Evolutionary conservation across 202 grass and related monocot species (phyloP), one percentile per base, ranked within the genome.

Genomic region (Zizania palustris): DNA sequence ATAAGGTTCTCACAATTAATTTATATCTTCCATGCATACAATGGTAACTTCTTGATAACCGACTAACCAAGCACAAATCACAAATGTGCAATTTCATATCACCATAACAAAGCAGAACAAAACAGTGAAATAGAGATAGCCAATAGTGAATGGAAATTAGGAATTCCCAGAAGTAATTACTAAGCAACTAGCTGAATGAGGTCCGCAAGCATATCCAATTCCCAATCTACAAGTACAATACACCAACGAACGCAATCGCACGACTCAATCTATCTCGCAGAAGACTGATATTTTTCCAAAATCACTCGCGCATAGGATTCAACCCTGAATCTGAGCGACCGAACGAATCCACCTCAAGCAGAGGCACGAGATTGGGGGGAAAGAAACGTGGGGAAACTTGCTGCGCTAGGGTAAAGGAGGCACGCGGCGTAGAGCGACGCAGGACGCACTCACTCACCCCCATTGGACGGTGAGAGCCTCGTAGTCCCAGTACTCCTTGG

Each of bases 401-500:
- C 41, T 81, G 14, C 3, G 35, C 72, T 55, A 12, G 56, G 43
- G 45, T 3, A 5, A 59, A 43, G 43, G 28, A 19, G 45, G 43
- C 11, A 45, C 21, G 16, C 19, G 44, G 15, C 42, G 36, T 14
- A 45, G 37, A 45, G 56, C 44, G 45, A 41, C 28, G 28, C 4
- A 55, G 4, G 45, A 62, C 6, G 39, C 3, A 54, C 2, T 15
- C 50, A 70, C 62, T 72, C 22, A 97, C 93, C 93, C 93, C 90
- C 93, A 97, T 75, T 87, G 88, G 36, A 97, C 93, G 77, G 90
- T 79, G 51, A 93, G 88, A 44, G 93, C 82, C 80, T 97, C 93
- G 77, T 97, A 93, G 70, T 92, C 89, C 92, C 92, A 96, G 89
- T 92, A 96, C 62, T 96, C 92, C 86, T 92, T 96, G 80, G 92